Evolutionary conservation across 148 eudicot genomes (phyloP).

Genomic region (Camellia japonica): DNA sequence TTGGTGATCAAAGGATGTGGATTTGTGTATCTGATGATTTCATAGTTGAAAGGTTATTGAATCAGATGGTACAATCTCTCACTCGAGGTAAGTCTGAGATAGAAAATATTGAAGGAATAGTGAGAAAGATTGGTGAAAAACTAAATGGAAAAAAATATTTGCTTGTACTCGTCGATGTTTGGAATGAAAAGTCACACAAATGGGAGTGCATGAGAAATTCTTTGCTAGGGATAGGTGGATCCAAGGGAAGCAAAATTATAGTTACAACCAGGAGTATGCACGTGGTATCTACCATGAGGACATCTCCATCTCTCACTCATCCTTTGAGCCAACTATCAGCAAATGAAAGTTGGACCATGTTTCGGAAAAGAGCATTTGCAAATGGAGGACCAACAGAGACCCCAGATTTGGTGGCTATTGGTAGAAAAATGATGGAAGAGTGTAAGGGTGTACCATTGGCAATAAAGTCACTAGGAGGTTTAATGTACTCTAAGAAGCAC

Average conservation of each 20-base stretch:
- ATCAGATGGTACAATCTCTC: background rate
- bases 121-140: background rate
- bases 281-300: background rate
- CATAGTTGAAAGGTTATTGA: background rate
- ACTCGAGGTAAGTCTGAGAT: background rate
- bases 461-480: too few relatives aligned
- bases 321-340: background rate
- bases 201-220: constrained; percentile 6
- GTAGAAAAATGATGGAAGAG: too few relatives aligned
- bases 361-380: background rate
- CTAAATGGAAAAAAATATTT: constrained; percentile 11
- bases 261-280: background rate
- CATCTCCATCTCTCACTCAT: background rate
- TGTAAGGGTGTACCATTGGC: too few relatives aligned
- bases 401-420: too few relatives aligned
- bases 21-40: constrained; percentile 2
- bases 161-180: constrained; percentile 17
- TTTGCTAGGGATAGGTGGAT: background rate
- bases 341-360: constrained; percentile 9
- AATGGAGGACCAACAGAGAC: too few relatives aligned
- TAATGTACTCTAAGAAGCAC: too few relatives aligned
- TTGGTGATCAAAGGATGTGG: constrained; percentile 8
- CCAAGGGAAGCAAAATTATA: background rate
- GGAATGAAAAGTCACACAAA: background rate
- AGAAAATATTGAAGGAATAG: background rate